Conservation (phyloP, 768 basidiomycete genomes). For the Mycena floridula region DNA sequence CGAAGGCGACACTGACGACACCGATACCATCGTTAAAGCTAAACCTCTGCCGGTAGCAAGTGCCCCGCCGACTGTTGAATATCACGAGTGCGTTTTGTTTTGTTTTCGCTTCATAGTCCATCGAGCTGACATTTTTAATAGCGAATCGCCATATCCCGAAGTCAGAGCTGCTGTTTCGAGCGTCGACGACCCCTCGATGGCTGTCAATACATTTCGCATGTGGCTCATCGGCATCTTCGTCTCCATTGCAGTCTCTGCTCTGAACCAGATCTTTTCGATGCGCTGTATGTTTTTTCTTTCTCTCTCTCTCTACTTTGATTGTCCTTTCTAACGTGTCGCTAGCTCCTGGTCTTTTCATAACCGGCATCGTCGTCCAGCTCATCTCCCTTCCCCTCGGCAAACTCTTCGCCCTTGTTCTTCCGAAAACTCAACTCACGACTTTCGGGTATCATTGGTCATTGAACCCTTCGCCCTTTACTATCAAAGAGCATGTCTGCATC, state of each 20-base stretch:
- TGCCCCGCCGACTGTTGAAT: slow-evolving; percentile 55
- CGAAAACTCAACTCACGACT: slow-evolving; percentile 46
- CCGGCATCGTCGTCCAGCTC: slow-evolving; percentile 53
- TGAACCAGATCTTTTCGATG: slow-evolving; percentile 61
- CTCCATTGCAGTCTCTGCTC: slow-evolving; percentile 44
- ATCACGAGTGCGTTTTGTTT: slow-evolving; percentile 55
- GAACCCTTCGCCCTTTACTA: slow-evolving; percentile 69
- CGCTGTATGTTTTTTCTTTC: slow-evolving; percentile 67
- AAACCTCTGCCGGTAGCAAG: too few relatives aligned
- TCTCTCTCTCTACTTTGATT: too few relatives aligned
- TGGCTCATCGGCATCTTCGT: slow-evolving; percentile 71
- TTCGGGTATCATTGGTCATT: slow-evolving; percentile 43
- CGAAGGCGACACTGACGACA: too few relatives aligned
- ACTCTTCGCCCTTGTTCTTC: slow-evolving; percentile 47
- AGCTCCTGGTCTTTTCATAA: slow-evolving; percentile 14
- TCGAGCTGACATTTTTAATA: slow-evolving; percentile 21
- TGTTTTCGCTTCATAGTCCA: not conserved
- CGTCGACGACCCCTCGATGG: slow-evolving; percentile 71
- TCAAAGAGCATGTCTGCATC: slow-evolving; percentile 66
- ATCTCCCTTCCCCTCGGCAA: slow-evolving; percentile 62
- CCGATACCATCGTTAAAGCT: too few relatives aligned
- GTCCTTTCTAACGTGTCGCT: too few relatives aligned
- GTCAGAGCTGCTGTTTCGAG: slow-evolving; percentile 81
- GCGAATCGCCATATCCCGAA: slow-evolving; percentile 87
- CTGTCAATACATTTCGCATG: slow-evolving; percentile 78